Conservation (phyloP, 2,329 filamentous ascomycete genomes). For the Talaromyces atroroseus region DNA sequence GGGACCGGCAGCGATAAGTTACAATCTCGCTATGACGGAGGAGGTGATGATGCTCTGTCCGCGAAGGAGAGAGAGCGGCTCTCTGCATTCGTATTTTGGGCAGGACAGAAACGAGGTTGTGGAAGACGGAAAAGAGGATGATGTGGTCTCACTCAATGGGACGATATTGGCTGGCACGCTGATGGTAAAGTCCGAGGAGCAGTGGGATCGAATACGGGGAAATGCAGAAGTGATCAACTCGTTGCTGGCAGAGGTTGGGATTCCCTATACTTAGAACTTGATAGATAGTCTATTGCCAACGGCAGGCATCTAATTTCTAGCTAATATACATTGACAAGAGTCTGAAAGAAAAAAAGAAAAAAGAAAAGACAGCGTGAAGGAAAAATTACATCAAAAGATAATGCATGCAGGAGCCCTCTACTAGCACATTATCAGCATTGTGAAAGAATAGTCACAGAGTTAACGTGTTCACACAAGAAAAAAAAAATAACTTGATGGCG, state of each 20-base stretch:
- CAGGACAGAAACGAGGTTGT: too few relatives aligned
- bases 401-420: too few relatives aligned
- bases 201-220: slow-evolving; percentile 47
- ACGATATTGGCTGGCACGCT: slow-evolving; percentile 53
- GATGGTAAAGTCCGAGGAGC: slow-evolving; percentile 53
- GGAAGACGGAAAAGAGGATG: slow-evolving; percentile 18
- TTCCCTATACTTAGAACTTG: slow-evolving; percentile 18
- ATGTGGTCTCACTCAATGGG: slow-evolving; percentile 50
- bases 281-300: background rate
- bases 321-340: background rate
- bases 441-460: too few relatives aligned
- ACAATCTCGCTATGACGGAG: slow-evolving; percentile 55
- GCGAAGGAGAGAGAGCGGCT: slow-evolving; percentile 41
- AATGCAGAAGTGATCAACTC: slow-evolving; percentile 38
- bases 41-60: slow-evolving; percentile 51
- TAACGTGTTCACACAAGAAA: too few relatives aligned
- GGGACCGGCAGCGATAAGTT: slow-evolving; percentile 47
- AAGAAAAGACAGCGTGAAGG: too few relatives aligned
- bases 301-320: background rate
- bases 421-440: too few relatives aligned
- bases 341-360: too few relatives aligned
- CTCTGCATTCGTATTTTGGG: slow-evolving; percentile 28
- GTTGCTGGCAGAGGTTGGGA: slow-evolving; percentile 41
- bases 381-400: too few relatives aligned
- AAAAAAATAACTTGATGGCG: too few relatives aligned